Evolutionary conservation across 352 stramenopile species (phyloP).

Genomic region (Globisporangium canariense): DNA sequence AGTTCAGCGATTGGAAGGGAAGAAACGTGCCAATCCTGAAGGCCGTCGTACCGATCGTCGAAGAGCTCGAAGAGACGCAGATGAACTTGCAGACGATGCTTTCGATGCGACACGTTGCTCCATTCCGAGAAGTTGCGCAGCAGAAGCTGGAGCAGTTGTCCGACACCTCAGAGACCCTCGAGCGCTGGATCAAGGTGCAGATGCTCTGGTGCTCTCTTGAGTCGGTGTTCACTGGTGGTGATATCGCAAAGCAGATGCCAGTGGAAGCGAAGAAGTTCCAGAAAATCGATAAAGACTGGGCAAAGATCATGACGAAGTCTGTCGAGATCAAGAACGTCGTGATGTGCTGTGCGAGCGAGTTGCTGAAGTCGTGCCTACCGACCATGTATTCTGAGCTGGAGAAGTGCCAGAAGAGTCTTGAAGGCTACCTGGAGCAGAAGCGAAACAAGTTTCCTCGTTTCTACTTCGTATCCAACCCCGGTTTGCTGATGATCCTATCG

Average conservation of each 20-base stretch:
- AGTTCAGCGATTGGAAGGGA: slow-evolving; percentile 94
- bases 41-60: slow-evolving; percentile 93
- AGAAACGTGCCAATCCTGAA: slow-evolving; percentile 95
- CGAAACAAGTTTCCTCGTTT: slow-evolving; percentile 98
- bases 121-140: slow-evolving; percentile 96
- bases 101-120: slow-evolving; percentile 95
- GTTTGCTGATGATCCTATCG: slow-evolving; percentile 96
- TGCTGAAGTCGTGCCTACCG: slow-evolving; percentile 95
- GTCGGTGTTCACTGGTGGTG: slow-evolving; percentile 97
- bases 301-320: slow-evolving; percentile 96
- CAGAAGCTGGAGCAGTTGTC: slow-evolving; percentile 92
- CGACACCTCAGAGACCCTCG: slow-evolving; percentile 96
- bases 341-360: slow-evolving; percentile 93
- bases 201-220: slow-evolving; percentile 98
- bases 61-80: slow-evolving; percentile 97
- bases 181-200: slow-evolving; percentile 98
- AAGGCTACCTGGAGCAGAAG: slow-evolving; percentile 98
- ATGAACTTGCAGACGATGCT: slow-evolving; percentile 99
- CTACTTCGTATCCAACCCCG: slow-evolving; percentile 98
- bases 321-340: slow-evolving; percentile 91
- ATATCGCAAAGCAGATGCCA: slow-evolving; percentile 99
- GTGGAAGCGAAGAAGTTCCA: slow-evolving; percentile 98
- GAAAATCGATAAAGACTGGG: slow-evolving; percentile 98
- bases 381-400: slow-evolving; percentile 98
- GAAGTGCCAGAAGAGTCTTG: slow-evolving; percentile 97